These are phyloP conservation scores for Diaporthe longicolla DNA, from an alignment of 2,329 filamentous ascomycete species.

Conservation along the genomic window DNA sequence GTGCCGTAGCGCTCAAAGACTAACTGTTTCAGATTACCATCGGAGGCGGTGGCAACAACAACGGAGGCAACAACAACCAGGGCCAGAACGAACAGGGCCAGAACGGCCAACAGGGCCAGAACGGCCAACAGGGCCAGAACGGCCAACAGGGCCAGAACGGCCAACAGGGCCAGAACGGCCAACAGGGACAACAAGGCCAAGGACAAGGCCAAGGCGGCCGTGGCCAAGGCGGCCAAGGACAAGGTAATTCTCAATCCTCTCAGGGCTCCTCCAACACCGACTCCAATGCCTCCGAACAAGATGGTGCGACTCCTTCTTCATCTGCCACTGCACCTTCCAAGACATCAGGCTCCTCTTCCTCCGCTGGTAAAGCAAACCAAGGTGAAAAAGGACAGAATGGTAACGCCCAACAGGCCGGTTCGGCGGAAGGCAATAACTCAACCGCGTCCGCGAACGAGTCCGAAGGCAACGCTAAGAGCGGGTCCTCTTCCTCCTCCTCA, in stretches of 20 bases:
- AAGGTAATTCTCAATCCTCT: constrained; percentile 38
- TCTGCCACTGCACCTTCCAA: constrained; percentile 33
- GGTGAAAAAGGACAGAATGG: constrained; percentile 29
- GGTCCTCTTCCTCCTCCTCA: constrained; percentile 14
- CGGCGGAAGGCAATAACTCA: constrained; percentile 28
- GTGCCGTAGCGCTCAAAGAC: not conserved
- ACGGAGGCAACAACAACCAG: constrained; percentile 27
- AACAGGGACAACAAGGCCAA: constrained; percentile 37
- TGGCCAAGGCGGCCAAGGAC: constrained; percentile 26
- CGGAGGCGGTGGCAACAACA: constrained; percentile 37
- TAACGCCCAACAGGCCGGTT: constrained; percentile 33
- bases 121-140: not conserved
- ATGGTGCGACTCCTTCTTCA: constrained; percentile 29
- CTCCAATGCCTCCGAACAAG: constrained; percentile 29
- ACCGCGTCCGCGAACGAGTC: constrained; percentile 30
- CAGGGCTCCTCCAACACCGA: constrained; percentile 29
- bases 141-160: not conserved
- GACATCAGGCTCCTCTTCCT: constrained; percentile 32
- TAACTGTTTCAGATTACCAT: constrained; percentile 40
- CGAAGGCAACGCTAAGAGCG: constrained; percentile 29
- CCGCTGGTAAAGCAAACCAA: constrained; percentile 31
- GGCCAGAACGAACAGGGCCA: constrained; percentile 39
- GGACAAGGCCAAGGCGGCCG: constrained; percentile 16
- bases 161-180: constrained; percentile 25
- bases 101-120: constrained; percentile 16